Percentiles rank a stretch among this genome's conserved stretches.
Conservation (phyloP, 805 yeast species). For the Yueomyces sp. region DNA sequence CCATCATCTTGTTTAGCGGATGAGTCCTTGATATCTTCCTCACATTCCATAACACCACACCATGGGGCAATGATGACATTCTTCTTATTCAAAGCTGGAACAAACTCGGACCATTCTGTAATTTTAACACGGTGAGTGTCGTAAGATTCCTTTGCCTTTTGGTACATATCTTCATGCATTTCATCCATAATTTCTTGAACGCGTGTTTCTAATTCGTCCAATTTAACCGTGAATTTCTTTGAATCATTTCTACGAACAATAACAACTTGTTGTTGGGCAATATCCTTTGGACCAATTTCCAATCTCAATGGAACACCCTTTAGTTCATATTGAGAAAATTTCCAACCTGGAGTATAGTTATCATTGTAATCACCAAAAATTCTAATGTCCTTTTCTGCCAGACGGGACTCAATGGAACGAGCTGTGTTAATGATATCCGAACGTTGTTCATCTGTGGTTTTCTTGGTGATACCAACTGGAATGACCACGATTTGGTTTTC, state of each 20-base stretch:
- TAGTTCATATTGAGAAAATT: conserved; percentile 92
- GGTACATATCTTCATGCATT: conserved; percentile 64
- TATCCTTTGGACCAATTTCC: conserved; percentile 94
- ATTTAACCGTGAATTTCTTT: conserved; percentile 52
- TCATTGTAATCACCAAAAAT: conserved; percentile 81
- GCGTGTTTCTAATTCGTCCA: conserved; percentile 43
- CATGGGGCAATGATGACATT: conserved; percentile 90
- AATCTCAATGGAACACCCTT: conserved; percentile 90
- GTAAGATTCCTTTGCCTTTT: conserved; percentile 67
- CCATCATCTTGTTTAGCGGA: conserved; percentile 64
- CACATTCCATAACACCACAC: conserved; percentile 94
- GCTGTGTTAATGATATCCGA: conserved; percentile 59
- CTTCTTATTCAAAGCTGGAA: conserved; percentile 81
- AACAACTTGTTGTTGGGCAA: conserved; percentile 62
- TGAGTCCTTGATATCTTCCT: conserved; percentile 83
- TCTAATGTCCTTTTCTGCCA: conserved; percentile 53
- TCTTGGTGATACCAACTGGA: conserved; percentile 89
- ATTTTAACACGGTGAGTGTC: conserved; percentile 77
- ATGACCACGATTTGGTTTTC: conserved; percentile 83
- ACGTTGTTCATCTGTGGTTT: conserved; percentile 68
- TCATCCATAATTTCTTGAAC: conserved; percentile 69
- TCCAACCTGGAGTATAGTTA: conserved; percentile 97
- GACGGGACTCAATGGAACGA: conserved; percentile 47
- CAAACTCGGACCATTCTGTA: conserved; percentile 82
- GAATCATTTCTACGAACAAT: conserved; percentile 92